These are phyloP conservation scores for Jackrogersella minutella DNA, from an alignment of 495 filamentous ascomycete species.

Conservation along the genomic window DNA sequence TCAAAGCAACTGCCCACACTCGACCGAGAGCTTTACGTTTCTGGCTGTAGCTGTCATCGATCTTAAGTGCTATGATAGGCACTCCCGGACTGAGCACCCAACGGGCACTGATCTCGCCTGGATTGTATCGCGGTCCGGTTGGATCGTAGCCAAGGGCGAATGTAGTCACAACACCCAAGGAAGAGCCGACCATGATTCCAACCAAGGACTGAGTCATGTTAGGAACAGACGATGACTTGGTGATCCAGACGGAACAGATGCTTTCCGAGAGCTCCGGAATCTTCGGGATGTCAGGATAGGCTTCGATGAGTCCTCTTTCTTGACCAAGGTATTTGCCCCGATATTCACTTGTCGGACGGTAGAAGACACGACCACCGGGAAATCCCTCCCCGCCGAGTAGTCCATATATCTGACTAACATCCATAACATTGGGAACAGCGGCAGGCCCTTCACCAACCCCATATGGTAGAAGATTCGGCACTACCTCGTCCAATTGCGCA, in stretches of 20 bases:
- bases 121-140: slow-evolving; percentile 69
- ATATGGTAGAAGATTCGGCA: slow-evolving; percentile 76
- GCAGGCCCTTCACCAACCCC: slow-evolving; percentile 79
- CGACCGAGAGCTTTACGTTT: slow-evolving; percentile 72
- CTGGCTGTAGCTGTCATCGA: slow-evolving; percentile 80
- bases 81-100: slow-evolving; percentile 94
- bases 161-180: slow-evolving; percentile 82
- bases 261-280: slow-evolving; percentile 67
- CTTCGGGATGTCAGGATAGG: slow-evolving; percentile 73
- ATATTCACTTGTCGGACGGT: slow-evolving; percentile 75
- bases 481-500: slow-evolving; percentile 76
- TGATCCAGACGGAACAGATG: slow-evolving; percentile 87
- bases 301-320: slow-evolving; percentile 55
- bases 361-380: slow-evolving; percentile 80
- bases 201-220: slow-evolving; percentile 77
- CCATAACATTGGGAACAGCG: slow-evolving; percentile 83
- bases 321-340: slow-evolving; percentile 76
- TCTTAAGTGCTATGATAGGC: slow-evolving; percentile 83
- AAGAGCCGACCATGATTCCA: slow-evolving; percentile 85
- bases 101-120: slow-evolving; percentile 80
- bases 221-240: slow-evolving; percentile 77
- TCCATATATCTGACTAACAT: slow-evolving; percentile 84
- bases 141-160: slow-evolving; percentile 79
- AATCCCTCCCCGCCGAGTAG: slow-evolving; percentile 85
- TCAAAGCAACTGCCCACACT: slow-evolving; percentile 86